Conservation (phyloP, 2,329 filamentous ascomycete species). For the Monilinia aucupariae region DNA sequence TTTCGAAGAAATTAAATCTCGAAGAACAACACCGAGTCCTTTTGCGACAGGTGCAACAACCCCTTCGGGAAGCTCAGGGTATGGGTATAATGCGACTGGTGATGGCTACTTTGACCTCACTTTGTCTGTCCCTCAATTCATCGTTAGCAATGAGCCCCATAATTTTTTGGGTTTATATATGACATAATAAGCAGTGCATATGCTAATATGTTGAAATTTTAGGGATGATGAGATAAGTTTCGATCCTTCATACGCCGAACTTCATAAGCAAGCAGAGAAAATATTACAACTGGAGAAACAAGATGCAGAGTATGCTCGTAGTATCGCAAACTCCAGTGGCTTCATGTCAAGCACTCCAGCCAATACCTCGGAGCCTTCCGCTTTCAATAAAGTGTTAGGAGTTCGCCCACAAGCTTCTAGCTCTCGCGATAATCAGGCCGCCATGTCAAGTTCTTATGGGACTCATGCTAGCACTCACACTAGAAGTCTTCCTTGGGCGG, state of each 20-base stretch:
- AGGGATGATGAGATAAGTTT: conserved; percentile 28
- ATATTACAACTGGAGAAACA: conserved; percentile 36
- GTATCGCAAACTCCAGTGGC: conserved; percentile 22
- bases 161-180: not conserved
- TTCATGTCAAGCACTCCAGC: conserved; percentile 2
- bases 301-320: conserved; percentile 35
- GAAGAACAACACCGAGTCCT: conserved; percentile 32
- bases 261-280: conserved; percentile 38
- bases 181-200: not conserved
- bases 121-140: conserved; percentile 25
- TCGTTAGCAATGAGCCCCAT: not conserved
- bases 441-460: not conserved
- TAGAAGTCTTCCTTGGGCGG: conserved; percentile 5
- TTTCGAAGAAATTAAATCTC: conserved; percentile 28
- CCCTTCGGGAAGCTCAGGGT: conserved; percentile 30
- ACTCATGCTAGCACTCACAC: not conserved
- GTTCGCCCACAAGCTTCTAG: conserved; percentile 18
- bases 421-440: conserved; percentile 1
- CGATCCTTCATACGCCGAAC: conserved; percentile 18
- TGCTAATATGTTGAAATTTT: conserved; percentile 15
- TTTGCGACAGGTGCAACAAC: conserved; percentile 25
- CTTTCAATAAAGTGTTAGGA: conserved; percentile 31
- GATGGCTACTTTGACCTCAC: conserved; percentile 27
- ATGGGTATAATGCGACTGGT: conserved; percentile 26
- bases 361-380: conserved; percentile 22